Evolutionary conservation across 2,329 filamentous ascomycete species (phyloP).

Genomic region (Aspergillus novofumigatus): DNA sequence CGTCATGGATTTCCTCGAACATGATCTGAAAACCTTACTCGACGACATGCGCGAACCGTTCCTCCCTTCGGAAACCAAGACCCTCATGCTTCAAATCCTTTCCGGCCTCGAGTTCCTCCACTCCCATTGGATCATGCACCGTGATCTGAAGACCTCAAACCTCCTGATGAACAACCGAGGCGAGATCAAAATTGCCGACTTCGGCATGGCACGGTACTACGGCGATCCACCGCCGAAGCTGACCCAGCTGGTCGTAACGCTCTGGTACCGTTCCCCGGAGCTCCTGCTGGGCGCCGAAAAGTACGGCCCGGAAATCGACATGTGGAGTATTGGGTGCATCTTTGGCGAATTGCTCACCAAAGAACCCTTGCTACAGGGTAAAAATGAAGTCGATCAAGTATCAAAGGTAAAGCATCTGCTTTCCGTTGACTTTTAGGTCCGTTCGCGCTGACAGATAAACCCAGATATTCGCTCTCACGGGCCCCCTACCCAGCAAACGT

Average conservation of each 20-base stretch:
- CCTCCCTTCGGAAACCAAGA: constrained; percentile 87
- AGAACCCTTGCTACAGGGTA: constrained; percentile 78
- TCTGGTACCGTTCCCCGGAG: constrained; percentile 95
- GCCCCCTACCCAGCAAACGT: constrained; percentile 77
- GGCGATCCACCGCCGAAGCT: constrained; percentile 73
- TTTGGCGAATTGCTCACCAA: constrained; percentile 86
- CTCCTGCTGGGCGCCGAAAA: constrained; percentile 73
- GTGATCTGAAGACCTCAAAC: constrained; percentile 90
- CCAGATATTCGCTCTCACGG: constrained; percentile 80
- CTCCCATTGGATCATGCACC: constrained; percentile 83
- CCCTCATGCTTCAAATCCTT: constrained; percentile 75
- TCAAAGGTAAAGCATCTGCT: constrained; percentile 49
- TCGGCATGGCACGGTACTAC: constrained; percentile 92
- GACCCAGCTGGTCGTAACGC: constrained; percentile 88
- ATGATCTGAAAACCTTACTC: constrained; percentile 89
- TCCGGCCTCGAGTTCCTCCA: constrained; percentile 83
- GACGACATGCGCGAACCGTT: constrained; percentile 95
- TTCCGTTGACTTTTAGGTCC: neutral
- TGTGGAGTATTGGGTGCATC: constrained; percentile 96
- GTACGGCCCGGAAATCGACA: constrained; percentile 76
- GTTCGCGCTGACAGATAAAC: constrained; percentile 4
- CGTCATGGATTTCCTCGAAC: constrained; percentile 95
- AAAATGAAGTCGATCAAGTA: constrained; percentile 89
- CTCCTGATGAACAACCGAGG: constrained; percentile 94
- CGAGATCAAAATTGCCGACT: constrained; percentile 92